Conservation (phyloP, 176 grass and related monocot species). For the Musa itinerans region DNA sequence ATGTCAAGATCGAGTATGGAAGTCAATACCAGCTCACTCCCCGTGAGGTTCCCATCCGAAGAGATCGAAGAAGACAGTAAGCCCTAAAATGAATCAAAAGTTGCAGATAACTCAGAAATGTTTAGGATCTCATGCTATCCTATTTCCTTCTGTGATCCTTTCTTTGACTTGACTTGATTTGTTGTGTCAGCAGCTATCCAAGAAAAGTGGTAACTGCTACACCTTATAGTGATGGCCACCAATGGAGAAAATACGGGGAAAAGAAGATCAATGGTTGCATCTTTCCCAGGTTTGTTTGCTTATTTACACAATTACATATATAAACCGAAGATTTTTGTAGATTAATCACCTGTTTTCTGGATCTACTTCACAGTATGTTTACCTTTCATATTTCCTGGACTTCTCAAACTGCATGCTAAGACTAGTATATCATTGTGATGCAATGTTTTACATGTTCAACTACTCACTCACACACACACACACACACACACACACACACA, state of each 20-base stretch:
- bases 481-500: no score
- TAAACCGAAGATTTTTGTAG: no score
- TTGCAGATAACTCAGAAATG: no score
- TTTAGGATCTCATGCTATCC: not conserved
- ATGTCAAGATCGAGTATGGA: not conserved
- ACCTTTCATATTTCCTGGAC: no score
- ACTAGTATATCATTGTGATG: no score
- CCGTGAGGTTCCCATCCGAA: not conserved
- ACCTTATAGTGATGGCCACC: not conserved
- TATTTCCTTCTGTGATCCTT: not conserved
- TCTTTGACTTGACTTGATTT: no score
- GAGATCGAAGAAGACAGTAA: not conserved
- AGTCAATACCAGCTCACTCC: not conserved
- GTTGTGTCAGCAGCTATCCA: not conserved
- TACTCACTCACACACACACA: not conserved
- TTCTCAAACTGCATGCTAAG: no score
- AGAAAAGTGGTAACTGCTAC: not conserved
- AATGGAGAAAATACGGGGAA: conserved; percentile 13
- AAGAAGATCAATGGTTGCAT: not conserved
- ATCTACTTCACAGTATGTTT: no score
- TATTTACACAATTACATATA: no score
- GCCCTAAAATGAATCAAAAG: no score
- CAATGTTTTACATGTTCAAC: no score
- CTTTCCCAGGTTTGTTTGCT: not conserved
- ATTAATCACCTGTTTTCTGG: no score